Base-by-base conservation (phyloP, 2,329 filamentous ascomycete species). In the Aciculosporium take region DNA sequence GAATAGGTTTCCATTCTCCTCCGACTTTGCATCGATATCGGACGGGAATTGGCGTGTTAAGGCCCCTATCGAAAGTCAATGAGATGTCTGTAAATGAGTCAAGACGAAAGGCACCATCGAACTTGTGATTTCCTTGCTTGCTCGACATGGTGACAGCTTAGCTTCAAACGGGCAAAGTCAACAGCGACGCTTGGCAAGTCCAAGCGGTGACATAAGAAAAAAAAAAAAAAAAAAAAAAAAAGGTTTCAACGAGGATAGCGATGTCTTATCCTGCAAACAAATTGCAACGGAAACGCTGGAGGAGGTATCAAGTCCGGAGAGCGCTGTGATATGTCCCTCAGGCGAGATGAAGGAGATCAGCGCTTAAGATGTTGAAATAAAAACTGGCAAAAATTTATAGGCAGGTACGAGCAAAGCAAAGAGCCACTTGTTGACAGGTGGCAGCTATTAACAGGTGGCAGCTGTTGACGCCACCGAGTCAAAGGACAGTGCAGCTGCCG, bases 21-120 rank as follows among this genome's bases (percentile, higher is more conserved):
- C 61, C 61, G 15, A 55, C 46, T 24, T 57, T 53, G 51, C 61
- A 64, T 17, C 56, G 53, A 39, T 52, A 61, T 27, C 59, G 30
- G 15, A 12, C n/a, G 1, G 24, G 39, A 7, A 34, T 34, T 1
- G 39, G 2, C 10, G 31, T 2, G 6, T 23, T 28, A 5, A 48
- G 30, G 44, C 3, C 32, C 33, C 40, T 41, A 17, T n/a, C 4
- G 6, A 21, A 28, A 24, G 25, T 30, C 3, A 37, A 20, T 29
- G 7, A 10, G 9, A 12, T 18, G n/a, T 13, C 15, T 18, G 4
- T 4, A 13, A n/a, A 15, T 10, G 12, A 32, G 21, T 5, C 1
- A 28, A 10, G 10, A 27, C n/a, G 9, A 23, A 13, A 13, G 23
- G 21, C 12, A 9, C 17, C 12, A 36, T 28, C n/a, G 30, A 27